Percentiles rank a stretch among this genome's conserved stretches.
Conservation (phyloP, 148 eudicot species). For the Suaeda aralocaspica region DNA sequence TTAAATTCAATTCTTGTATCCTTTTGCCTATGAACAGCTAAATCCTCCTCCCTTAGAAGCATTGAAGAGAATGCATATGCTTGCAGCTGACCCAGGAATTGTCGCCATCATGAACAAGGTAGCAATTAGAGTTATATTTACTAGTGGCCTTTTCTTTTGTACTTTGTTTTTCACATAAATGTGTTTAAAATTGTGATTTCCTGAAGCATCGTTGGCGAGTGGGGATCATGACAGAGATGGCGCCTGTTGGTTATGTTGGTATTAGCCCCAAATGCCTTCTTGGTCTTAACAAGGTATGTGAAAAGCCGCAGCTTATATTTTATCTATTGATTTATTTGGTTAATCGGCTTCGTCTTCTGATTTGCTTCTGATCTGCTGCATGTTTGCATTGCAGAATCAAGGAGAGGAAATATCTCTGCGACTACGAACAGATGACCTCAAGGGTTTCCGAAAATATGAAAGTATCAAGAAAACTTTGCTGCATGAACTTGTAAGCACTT, state of each 20-base stretch:
- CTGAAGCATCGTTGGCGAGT: conserved; percentile 91
- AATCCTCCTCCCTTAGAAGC: conserved; percentile 88
- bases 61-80: conserved; percentile 77
- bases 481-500: conserved; percentile 78
- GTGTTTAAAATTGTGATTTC: conserved; percentile 20
- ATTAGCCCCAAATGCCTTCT: conserved; percentile 75
- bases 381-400: conserved; percentile 48
- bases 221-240: conserved; percentile 98
- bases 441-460: conserved; percentile 86
- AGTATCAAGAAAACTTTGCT: conserved; percentile 81
- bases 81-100: conserved; percentile 94
- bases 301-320: not conserved
- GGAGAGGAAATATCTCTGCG: conserved; percentile 96
- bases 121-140: conserved; percentile 46
- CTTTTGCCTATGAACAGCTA: conserved; percentile 38
- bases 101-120: conserved; percentile 97
- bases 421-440: conserved; percentile 89
- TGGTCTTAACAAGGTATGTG: conserved; percentile 78
- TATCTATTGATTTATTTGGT: not conserved
- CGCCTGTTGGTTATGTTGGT: conserved; percentile 92
- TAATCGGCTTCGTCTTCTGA: not conserved
- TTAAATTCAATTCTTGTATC: not conserved
- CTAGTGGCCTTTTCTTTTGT: not conserved
- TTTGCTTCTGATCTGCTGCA: conserved; percentile 16
- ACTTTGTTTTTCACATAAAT: conserved; percentile 18